Conservation (phyloP, 2,329 filamentous ascomycete species). For the Dothistroma septosporum region DNA sequence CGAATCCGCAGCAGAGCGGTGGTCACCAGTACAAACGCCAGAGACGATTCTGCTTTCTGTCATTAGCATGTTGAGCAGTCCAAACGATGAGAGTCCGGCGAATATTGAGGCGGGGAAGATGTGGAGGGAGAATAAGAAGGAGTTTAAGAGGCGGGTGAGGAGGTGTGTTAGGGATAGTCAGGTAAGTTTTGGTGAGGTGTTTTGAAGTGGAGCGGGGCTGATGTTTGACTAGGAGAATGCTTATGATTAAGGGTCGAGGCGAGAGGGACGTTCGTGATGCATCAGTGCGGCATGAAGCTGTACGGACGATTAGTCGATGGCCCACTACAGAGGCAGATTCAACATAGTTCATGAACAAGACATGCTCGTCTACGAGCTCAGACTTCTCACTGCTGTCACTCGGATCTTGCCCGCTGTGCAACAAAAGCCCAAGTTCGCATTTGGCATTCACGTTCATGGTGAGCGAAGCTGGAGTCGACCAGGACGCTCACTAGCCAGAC, state of each 20-base stretch:
- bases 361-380: neutral
- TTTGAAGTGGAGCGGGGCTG: neutral
- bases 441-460: no score
- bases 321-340: neutral
- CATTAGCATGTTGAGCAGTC: conserved; percentile 85
- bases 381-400: neutral
- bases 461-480: no score
- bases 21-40: conserved; percentile 90
- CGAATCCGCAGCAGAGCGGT: conserved; percentile 83
- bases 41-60: conserved; percentile 91
- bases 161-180: conserved; percentile 73
- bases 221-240: neutral
- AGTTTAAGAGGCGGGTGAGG: conserved; percentile 75
- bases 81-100: conserved; percentile 92
- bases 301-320: neutral
- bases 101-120: conserved; percentile 90
- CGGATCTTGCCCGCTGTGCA: no score
- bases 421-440: no score
- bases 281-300: neutral
- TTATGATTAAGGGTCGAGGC: neutral
- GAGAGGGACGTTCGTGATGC: neutral
- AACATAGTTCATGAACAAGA: neutral
- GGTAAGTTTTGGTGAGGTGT: neutral
- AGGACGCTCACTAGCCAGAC: no score
- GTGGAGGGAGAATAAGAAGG: conserved; percentile 73